Base-by-base conservation (phyloP, 176 grass and related monocot species). In the Musa troglodytarum region DNA sequence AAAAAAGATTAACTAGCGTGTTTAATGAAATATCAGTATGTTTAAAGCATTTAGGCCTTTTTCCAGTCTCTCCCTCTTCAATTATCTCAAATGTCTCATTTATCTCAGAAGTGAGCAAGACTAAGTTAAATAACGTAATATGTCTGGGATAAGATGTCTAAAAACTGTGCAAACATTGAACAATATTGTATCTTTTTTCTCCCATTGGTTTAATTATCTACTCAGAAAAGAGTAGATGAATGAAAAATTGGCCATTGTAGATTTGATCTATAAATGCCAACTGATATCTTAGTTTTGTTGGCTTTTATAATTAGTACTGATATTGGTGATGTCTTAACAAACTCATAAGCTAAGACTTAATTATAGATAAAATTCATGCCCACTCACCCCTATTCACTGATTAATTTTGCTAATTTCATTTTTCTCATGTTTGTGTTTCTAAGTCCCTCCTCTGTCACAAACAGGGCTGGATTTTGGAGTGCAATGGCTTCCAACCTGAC, bases 401-500 rank as follows among this genome's bases (percentile, higher is more conserved):
- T 19, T 62, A 9, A 7, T 62, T 62, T 7, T 62, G 17, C 57
- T 62, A 62, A 58, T 82, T 24, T 26, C 72, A 34, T 25, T 75
- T 63, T 11, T 54, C 67, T 66, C 12, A 68, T 68, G 16, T n/a
- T 19, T 17, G 15, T 62, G 57, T 19, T 62, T 62, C 20, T 62
- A 20, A 57, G 34, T 66, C 9, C 15, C 72, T 75, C 51, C 63
- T 64, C 57, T 19, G 49, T 68, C 16, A 52, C 34, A 84, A 69
- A 76, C 82, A 99, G 91, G 96, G 86, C 74, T 86, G 87, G 91
- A 72, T 95, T 99, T 86, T 92, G 85, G 88, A 92, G 91, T 82
- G 91, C 91, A 50, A 92, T 99, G 85, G 86, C 88, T 83, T 99
- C 96, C 63, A 99, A 99, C 83, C 80, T 99, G 50, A 99, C 88